Base-by-base conservation (phyloP, 1,139 yeast species). In the Nakaseomyces delphensis region DNA sequence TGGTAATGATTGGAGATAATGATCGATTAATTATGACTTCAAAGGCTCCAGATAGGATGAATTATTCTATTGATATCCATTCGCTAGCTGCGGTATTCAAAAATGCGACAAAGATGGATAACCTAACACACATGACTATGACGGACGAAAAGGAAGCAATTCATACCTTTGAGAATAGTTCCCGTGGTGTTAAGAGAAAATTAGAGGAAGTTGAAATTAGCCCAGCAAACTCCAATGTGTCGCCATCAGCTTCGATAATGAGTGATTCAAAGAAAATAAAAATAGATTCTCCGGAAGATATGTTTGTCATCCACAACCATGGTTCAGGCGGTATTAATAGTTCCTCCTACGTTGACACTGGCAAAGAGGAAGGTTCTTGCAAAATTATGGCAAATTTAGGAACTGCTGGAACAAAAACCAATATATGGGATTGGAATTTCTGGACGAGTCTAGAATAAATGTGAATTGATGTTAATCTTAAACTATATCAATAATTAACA, bases 281-380 rank as follows among this genome's bases (percentile, higher is more conserved):
- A 38, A 43, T 59, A n/a, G 63, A 59, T 42, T 59, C 63, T 8
- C 64, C 64, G 3, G 64, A 59, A 31, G 64, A 60, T 41, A 49
- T 47, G 27, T 46, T 51, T 16, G 45, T 28, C 5, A 28, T 62
- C 83, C 79, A 67, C 89, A 72, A 67, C 86, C 77, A 42, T 67
- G 41, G 35, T 14, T 13, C 31, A 10, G 21, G n/a, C 9, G 27
- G 27, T 2, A 11, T 13, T n/a, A 33, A 20, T 18, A 21, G 18
- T 33, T 33, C 37, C 4, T 33, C 42, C 7, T 10, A 20, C 7
- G 27, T 3, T n/a, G 37, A 21, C 21, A 20, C 37, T n/a, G 37
- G 37, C 1, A 33, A 33, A 11, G 37, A 33, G 9, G 37, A 33
- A 21, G 37, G 37, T 4, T 33, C 37, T 13, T 33, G 37, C 11